phyloP scores from a whole-genome alignment of 2,329 filamentous ascomycete species.

The Didymella glomerata region DNA sequence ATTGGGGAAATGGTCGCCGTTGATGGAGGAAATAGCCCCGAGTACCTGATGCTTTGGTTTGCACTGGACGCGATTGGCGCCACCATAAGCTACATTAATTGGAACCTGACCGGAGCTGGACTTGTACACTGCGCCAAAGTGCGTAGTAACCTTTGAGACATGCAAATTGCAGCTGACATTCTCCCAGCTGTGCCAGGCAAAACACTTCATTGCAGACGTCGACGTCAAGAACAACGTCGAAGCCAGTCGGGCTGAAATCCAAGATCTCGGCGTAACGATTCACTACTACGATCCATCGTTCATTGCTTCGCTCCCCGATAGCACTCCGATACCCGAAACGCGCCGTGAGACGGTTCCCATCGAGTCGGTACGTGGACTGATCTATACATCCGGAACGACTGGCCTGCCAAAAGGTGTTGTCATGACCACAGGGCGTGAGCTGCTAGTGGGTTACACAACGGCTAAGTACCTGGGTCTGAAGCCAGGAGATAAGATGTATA shows the following conservation, averaged over 20 bases:
- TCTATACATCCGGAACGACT: slow-evolving; percentile 51
- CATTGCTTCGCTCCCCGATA: slow-evolving; percentile 34
- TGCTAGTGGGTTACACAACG: slow-evolving; percentile 34
- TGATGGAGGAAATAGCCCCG: slow-evolving; percentile 47
- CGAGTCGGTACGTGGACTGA: slow-evolving; percentile 40
- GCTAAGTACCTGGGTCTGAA: slow-evolving; percentile 42
- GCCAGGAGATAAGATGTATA: slow-evolving; percentile 44
- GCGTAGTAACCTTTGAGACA: slow-evolving; percentile 37
- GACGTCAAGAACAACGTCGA: slow-evolving; percentile 60
- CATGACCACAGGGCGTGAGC: slow-evolving; percentile 40
- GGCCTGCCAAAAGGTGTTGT: slow-evolving; percentile 48
- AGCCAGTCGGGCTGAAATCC: slow-evolving; percentile 35
- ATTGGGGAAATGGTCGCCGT: slow-evolving; percentile 48
- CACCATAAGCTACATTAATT: slow-evolving; percentile 47
- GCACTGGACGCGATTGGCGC: slow-evolving; percentile 49
- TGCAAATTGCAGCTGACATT: slow-evolving; percentile 54
- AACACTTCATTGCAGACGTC: slow-evolving; percentile 55
- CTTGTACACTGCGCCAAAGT: slow-evolving; percentile 50
- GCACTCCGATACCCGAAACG: slow-evolving; percentile 35
- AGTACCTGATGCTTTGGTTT: slow-evolving; percentile 52
- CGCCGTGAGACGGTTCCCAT: slow-evolving; percentile 34
- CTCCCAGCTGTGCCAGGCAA: slow-evolving; percentile 59
- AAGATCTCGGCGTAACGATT: slow-evolving; percentile 35
- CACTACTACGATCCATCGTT: slow-evolving; percentile 43
- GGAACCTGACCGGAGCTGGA: slow-evolving; percentile 47